phyloP scores from a whole-genome alignment of 177 flowering plant genomes.

The Telopea speciosissima region DNA sequence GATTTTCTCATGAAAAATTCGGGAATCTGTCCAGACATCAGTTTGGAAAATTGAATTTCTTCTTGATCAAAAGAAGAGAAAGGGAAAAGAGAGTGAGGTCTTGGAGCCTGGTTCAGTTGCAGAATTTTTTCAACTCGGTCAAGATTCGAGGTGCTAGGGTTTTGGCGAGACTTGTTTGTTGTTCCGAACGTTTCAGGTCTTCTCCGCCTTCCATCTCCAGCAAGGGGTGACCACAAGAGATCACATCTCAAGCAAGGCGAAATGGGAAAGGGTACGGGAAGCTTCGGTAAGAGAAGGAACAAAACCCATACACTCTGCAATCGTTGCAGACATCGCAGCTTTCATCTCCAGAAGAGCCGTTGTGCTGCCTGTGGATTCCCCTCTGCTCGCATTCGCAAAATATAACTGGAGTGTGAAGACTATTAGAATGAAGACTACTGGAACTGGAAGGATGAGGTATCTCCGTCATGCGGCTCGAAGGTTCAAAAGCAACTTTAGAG shows the following conservation, averaged over 20 bases:
- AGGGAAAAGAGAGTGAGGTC: too few relatives aligned
- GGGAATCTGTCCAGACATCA: too few relatives aligned
- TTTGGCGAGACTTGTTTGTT: neutral
- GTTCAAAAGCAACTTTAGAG: conserved; percentile 86
- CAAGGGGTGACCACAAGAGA: neutral
- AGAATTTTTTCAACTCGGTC: too few relatives aligned
- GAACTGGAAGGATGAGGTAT: conserved; percentile 84
- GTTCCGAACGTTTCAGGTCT: too few relatives aligned
- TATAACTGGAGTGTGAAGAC: conserved; percentile 95
- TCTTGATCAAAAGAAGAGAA: too few relatives aligned
- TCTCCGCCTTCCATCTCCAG: neutral
- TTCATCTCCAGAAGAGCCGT: conserved; percentile 68
- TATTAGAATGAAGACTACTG: conserved; percentile 79
- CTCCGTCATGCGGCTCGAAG: conserved; percentile 73
- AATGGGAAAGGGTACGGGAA: conserved; percentile 54
- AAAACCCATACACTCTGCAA: conserved; percentile 70
- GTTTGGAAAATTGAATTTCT: too few relatives aligned
- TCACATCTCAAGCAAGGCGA: neutral
- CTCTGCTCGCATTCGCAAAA: conserved; percentile 39
- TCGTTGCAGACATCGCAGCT: conserved; percentile 62
- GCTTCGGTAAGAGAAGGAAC: conserved; percentile 69
- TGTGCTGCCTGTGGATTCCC: conserved; percentile 57
- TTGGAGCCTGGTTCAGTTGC: too few relatives aligned
- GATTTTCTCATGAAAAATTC: too few relatives aligned
- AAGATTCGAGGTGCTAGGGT: neutral